A percentile compares a stretch with the other conserved stretches of the same genome.
Evolutionary conservation across 2,329 filamentous ascomycete genomes (phyloP).

Genomic region (Conoideocrella luteorostrata): DNA sequence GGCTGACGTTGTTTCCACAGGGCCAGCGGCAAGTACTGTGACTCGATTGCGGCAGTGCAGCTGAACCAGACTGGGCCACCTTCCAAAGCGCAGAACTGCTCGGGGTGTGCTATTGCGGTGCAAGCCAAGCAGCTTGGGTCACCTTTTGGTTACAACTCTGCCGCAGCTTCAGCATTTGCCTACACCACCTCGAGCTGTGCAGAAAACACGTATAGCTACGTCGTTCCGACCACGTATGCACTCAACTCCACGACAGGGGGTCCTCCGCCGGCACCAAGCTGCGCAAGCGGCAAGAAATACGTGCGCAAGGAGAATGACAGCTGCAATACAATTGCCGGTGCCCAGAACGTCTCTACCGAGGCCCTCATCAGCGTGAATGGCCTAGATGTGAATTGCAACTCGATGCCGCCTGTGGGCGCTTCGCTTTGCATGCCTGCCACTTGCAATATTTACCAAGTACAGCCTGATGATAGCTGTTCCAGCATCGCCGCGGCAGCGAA

Average conservation of each 20-base stretch:
- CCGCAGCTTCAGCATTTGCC: background rate
- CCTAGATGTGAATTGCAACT: constrained; percentile 1
- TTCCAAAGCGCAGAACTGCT: background rate
- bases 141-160: constrained; percentile 1
- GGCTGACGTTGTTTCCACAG: no score
- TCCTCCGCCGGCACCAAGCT: background rate
- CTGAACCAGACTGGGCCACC: background rate
- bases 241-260: constrained; percentile 2
- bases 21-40: background rate
- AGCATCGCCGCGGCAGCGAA: background rate
- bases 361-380: background rate
- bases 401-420: background rate
- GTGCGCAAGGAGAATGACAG: background rate
- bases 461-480: background rate
- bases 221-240: background rate
- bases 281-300: background rate
- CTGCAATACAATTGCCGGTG: background rate
- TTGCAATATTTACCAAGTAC: background rate
- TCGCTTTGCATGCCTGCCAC: background rate
- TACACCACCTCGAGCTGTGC: constrained; percentile 1
- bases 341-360: background rate
- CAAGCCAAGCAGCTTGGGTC: background rate
- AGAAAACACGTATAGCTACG: background rate
- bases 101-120: background rate
- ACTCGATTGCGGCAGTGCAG: background rate